These are phyloP conservation scores for Phialophora expanda DNA, from an alignment of 2,329 filamentous ascomycete species.

Conservation along the genomic window DNA sequence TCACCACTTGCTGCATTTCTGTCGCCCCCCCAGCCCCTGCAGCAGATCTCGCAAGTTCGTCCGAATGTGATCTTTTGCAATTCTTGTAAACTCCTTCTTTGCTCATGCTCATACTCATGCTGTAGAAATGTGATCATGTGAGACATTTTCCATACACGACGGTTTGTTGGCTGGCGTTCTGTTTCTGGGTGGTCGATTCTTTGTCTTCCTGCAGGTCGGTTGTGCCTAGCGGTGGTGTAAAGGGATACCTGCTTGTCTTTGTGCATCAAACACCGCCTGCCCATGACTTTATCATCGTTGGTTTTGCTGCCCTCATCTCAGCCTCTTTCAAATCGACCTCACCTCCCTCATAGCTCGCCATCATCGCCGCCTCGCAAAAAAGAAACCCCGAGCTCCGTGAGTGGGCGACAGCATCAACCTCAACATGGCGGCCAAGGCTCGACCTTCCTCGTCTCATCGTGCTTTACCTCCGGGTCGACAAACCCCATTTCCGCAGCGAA, in stretches of 20 bases:
- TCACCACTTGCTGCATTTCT: conserved; percentile 6
- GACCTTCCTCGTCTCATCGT: conserved; percentile 10
- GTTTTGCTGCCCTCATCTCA: not conserved
- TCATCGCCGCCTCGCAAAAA: not conserved
- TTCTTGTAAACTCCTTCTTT: not conserved
- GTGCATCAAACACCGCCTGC: conserved; percentile 1
- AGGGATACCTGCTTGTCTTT: conserved; percentile 16
- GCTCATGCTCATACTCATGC: not conserved
- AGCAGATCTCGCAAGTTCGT: conserved; percentile 22
- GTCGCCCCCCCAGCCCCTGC: conserved; percentile 25
- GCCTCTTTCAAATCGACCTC: not conserved
- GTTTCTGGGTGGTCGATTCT: conserved; percentile 21
- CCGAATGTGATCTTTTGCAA: conserved; percentile 1
- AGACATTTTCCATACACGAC: conserved; percentile 10
- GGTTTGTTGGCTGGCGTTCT: conserved; percentile 21
- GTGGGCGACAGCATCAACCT: not conserved
- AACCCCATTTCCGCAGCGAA: conserved; percentile 23
- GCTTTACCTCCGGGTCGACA: not conserved
- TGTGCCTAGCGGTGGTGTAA: not conserved
- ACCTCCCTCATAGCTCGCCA: not conserved
- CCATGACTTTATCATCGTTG: conserved; percentile 6
- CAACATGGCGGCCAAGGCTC: conserved; percentile 31
- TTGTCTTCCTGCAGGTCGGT: conserved; percentile 8
- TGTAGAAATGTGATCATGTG: conserved; percentile 12
- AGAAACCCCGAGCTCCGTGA: conserved; percentile 8